Base-by-base conservation (phyloP, 257 asterid genomes). In the Plantago major region DNA sequence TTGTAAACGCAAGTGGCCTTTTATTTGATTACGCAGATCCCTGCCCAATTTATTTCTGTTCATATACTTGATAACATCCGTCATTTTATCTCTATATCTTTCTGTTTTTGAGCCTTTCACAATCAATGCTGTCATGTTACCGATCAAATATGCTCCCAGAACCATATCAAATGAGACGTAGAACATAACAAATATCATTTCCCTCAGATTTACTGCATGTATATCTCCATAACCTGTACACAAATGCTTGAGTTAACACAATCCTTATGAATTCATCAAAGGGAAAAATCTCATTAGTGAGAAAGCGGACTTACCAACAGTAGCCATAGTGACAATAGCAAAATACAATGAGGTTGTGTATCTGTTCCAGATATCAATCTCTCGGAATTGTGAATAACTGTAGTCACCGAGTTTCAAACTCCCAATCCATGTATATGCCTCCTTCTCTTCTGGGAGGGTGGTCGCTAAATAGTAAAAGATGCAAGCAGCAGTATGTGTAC, bases 401-500 rank as follows among this genome's bases (percentile, higher is more conserved):
- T 78, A 84, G 61, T 88, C 98, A 16, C 98, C 98, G 67, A 88
- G 64, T 69, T 75, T 75, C 81, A 92, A 79, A 68, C 95, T 92
- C 70, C 98, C 98, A 55, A 92, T 92, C 98, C 98, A 92, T 59
- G 98, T 92, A 51, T 92, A 92, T 15, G 82, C 90, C 74, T 92
- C 98, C 75, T 89, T 66, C 64, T 79, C 86, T 63, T 72, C 64
- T 3, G 97, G 95, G 17, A 92, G 59, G 9, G 92, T 88, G 18
- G 98, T 92, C 5, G 98, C 98, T 60, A 92, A 77, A 62, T 82
- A 92, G 74, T 92, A 92, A 76, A 92, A 88, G 58, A 92, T 88
- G 63, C 98, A 92, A 52, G 98, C 98, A 11, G 98, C 98, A 38
- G 98, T 88, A 62, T 92, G 98, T 0, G 98, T 88, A 77, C 98